Evolutionary conservation across 2,329 filamentous ascomycete genomes (phyloP).

Genomic region (Ceratocystis eucalypticola): DNA sequence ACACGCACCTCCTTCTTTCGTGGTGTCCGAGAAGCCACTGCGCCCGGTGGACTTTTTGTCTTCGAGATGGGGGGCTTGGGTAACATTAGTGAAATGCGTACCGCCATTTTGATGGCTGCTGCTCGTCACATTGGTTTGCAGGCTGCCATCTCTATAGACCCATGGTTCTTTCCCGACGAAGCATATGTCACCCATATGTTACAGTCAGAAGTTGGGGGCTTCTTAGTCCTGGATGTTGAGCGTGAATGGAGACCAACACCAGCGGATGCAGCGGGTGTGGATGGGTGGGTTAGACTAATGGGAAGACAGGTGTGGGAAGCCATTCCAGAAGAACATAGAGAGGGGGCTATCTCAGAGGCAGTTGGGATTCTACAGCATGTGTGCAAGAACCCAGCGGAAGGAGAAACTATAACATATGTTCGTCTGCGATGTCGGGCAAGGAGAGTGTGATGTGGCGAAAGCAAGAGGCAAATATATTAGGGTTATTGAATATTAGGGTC

Average conservation of each 20-base stretch:
- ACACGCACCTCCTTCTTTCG: constrained; percentile 40
- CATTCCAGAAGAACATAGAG: constrained; percentile 35
- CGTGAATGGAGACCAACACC: constrained; percentile 51
- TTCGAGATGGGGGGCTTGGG: constrained; percentile 63
- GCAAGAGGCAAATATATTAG: not conserved
- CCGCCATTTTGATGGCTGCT: constrained; percentile 42
- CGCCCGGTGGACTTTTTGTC: constrained; percentile 42
- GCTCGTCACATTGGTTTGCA: constrained; percentile 37
- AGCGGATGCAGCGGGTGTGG: constrained; percentile 44
- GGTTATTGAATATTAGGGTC: not conserved
- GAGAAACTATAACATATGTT: constrained; percentile 43
- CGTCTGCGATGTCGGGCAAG: constrained; percentile 37
- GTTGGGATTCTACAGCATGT: constrained; percentile 41
- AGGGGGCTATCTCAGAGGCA: constrained; percentile 40
- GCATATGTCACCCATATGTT: constrained; percentile 37
- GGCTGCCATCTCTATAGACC: constrained; percentile 37
- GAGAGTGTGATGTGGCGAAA: constrained; percentile 28
- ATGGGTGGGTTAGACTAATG: constrained; percentile 54
- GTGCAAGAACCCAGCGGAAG: constrained; percentile 33
- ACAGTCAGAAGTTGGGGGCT: constrained; percentile 34
- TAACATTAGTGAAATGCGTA: constrained; percentile 50
- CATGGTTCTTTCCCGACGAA: constrained; percentile 62
- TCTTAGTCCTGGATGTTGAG: constrained; percentile 41
- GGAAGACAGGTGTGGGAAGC: constrained; percentile 44
- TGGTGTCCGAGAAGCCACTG: constrained; percentile 38